A percentile compares a stretch with the other conserved stretches of the same genome.
Conservation (phyloP, 2,329 filamentous ascomycete genomes). For the Penicillium sp. region DNA sequence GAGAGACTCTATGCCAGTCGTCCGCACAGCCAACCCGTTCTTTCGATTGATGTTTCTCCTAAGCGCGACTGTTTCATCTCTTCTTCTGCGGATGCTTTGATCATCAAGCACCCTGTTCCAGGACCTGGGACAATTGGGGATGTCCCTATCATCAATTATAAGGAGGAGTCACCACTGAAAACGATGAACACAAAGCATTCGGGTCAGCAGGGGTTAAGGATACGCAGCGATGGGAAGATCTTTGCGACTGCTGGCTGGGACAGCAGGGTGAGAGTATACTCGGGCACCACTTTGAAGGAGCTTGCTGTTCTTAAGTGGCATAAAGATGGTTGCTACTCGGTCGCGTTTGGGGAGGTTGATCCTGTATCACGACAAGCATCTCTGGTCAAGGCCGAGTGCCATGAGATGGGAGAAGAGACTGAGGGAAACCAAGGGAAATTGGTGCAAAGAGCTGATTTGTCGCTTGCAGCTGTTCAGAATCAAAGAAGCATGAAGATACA, state of each 20-base stretch:
- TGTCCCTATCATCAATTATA: conserved; percentile 11
- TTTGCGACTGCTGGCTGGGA: conserved; percentile 96
- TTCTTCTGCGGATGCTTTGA: conserved; percentile 76
- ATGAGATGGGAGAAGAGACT: not conserved
- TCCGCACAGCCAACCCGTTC: conserved; percentile 75
- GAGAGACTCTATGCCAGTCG: conserved; percentile 63
- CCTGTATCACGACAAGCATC: not conserved
- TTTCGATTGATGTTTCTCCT: conserved; percentile 66
- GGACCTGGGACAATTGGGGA: conserved; percentile 2
- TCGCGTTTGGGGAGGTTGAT: conserved; percentile 64
- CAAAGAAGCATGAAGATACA: conserved; percentile 65
- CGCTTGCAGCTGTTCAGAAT: conserved; percentile 58
- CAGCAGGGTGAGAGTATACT: conserved; percentile 76
- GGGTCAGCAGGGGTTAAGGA: conserved; percentile 77
- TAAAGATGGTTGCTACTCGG: conserved; percentile 79
- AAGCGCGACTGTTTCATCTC: conserved; percentile 66
- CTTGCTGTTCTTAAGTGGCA: conserved; percentile 95
- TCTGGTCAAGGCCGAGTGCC: not conserved
- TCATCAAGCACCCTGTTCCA: conserved; percentile 74
- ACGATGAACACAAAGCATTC: conserved; percentile 77
- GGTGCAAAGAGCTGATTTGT: conserved; percentile 10
- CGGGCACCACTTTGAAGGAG: conserved; percentile 76
- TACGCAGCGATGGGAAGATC: conserved; percentile 78
- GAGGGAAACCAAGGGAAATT: conserved; percentile 5
- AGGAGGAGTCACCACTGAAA: conserved; percentile 55